Evolutionary conservation across 2,329 filamentous ascomycete genomes (phyloP), one percentile per base, ranked within the genome.

Genomic region (Hypoxylon sp.): DNA sequence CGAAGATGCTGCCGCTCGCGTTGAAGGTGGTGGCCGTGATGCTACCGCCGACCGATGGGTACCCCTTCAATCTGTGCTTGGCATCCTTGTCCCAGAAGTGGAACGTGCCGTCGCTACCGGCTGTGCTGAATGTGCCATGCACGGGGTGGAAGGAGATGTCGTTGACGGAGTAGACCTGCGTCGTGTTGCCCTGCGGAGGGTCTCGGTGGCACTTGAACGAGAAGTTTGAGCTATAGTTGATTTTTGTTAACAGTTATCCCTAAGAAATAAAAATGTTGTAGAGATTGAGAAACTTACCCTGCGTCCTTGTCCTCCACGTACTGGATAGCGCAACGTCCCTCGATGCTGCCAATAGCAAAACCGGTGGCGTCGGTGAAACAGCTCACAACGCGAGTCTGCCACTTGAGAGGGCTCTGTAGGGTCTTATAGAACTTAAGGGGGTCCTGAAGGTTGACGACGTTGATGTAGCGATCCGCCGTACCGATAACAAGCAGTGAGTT

Each of bases 171-270:
- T 94, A 96, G 74, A 98, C 96, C 77, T 95, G 96, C 74, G 92
- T 93, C 71, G 91, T 84, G 80, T 93, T 94, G 76, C 88, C 88
- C 63, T 89, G 82, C 1, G 92, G 89, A 4, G 89, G 88, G 75
- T 97, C 93, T 65, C 96, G 94, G 80, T 99, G 96, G 82, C 96
- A 99, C 82, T 98, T 98, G 89, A 99, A 99, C 45, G 93, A 97
- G 85, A 99, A 99, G 84, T 99, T 98, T 76, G 91, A 92, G 75
- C 90, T 91, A 71, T 61, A 9, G 36, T 57, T 45, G 48, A 17
- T 36, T 28, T 6, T 19, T 28, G 28, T 67, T 34, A 71, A 53
- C 38, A 69, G 50, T 25, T 21, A n/a, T 14, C 14, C 17, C 23
- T n/a, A 11, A 61, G 13, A 32, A 13, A 30, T 13, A 13, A n/a